Evolutionary conservation across 2,329 filamentous ascomycete species (phyloP).

Genomic region (Pseudogymnoascus sp.): DNA sequence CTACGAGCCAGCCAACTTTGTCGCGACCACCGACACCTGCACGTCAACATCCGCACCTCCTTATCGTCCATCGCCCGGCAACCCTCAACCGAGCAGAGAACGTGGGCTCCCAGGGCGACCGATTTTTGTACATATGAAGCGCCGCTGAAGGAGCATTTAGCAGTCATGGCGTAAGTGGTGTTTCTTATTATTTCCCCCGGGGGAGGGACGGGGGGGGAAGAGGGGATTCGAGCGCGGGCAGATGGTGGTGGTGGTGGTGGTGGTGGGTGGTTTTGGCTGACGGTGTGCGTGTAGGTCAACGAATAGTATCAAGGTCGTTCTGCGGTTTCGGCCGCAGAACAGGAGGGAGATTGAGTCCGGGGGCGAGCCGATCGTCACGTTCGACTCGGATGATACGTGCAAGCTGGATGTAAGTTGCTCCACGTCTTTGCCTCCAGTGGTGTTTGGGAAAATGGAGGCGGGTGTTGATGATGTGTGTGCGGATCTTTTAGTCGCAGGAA

Average conservation of each 20-base stretch:
- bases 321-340: slow-evolving; percentile 96
- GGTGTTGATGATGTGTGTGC: slow-evolving; percentile 2
- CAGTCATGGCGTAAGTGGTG: slow-evolving; percentile 4
- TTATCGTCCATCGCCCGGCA: slow-evolving; percentile 4
- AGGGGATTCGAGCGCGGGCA: neutral
- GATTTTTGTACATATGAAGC: slow-evolving; percentile 2
- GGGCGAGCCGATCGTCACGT: slow-evolving; percentile 84
- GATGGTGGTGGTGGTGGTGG: too few relatives aligned
- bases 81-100: slow-evolving; percentile 1
- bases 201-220: too few relatives aligned
- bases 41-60: slow-evolving; percentile 5
- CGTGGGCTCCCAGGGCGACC: slow-evolving; percentile 4
- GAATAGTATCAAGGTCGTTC: slow-evolving; percentile 79
- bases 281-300: slow-evolving; percentile 26
- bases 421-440: too few relatives aligned
- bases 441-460: neutral
- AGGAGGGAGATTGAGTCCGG: slow-evolving; percentile 83
- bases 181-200: too few relatives aligned
- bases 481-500: slow-evolving; percentile 70
- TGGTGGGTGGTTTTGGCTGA: too few relatives aligned
- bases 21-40: neutral
- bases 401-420: slow-evolving; percentile 63
- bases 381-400: slow-evolving; percentile 85
- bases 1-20: neutral
- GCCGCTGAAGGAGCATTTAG: neutral